Percentiles rank a stretch among this genome's conserved stretches.
Conservation (phyloP, 345 rosid species). For the Citrus sinensis region DNA sequence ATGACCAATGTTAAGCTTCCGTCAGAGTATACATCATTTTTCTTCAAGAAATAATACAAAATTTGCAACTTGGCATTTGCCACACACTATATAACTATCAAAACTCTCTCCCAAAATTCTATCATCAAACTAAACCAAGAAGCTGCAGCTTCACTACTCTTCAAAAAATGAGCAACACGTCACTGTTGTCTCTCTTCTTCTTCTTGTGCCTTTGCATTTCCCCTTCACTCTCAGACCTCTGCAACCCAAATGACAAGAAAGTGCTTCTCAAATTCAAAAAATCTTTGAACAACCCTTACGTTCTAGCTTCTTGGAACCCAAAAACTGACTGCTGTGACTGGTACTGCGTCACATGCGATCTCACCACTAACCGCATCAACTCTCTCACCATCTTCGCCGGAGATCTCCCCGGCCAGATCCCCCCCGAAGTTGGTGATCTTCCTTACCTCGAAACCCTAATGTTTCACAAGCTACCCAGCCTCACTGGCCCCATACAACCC, state of each 20-base stretch:
- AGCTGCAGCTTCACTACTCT: neutral
- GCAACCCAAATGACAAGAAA: conserved; percentile 57
- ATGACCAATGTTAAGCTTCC: neutral
- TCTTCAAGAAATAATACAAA: neutral
- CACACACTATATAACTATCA: neutral
- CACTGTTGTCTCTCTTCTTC: conserved; percentile 20
- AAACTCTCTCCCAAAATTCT: neutral
- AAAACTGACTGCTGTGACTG: conserved; percentile 69
- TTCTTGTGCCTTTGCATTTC: conserved; percentile 24
- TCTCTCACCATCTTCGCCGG: conserved; percentile 54
- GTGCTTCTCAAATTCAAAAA: conserved; percentile 62
- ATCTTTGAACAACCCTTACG: conserved; percentile 61
- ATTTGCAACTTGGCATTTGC: neutral
- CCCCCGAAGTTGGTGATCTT: conserved; percentile 58
- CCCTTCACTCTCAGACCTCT: conserved; percentile 35
- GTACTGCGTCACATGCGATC: conserved; percentile 64
- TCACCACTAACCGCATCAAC: conserved; percentile 55
- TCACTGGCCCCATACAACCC: conserved; percentile 57
- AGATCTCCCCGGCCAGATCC: conserved; percentile 55
- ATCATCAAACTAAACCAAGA: neutral
- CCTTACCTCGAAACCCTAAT: conserved; percentile 45
- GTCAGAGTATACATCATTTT: neutral
- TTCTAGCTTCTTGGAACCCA: conserved; percentile 65
- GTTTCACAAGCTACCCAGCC: conserved; percentile 54
- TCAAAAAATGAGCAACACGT: neutral